Evolutionary conservation across 2,329 filamentous ascomycete species (phyloP).

Genomic region (Pseudocercospora vitis): DNA sequence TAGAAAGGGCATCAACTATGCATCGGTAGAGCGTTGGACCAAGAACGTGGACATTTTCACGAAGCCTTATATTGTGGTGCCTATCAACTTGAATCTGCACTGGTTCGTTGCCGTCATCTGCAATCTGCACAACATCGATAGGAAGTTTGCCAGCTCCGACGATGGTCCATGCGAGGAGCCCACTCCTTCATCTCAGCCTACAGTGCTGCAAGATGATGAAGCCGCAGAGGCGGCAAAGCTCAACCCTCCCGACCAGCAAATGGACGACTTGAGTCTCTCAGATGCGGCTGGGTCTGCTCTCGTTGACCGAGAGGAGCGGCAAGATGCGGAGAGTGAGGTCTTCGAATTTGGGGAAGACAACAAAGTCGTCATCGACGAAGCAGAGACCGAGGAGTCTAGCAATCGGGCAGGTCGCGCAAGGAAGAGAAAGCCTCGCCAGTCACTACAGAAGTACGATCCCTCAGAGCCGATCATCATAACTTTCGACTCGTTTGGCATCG

Average conservation of each 20-base stretch:
- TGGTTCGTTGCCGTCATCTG: conserved; percentile 97
- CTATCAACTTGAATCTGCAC: conserved; percentile 80
- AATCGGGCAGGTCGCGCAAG: conserved; percentile 14
- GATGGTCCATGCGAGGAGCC: conserved; percentile 7
- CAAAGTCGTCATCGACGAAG: conserved; percentile 4
- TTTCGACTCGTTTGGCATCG: conserved; percentile 75
- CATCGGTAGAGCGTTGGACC: conserved; percentile 85
- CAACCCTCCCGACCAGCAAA: conserved; percentile 2
- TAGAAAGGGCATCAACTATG: conserved; percentile 69
- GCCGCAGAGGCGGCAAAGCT: not conserved
- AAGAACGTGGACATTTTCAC: conserved; percentile 73
- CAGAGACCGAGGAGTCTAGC: not conserved
- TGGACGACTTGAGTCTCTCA: not conserved
- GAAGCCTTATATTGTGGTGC: conserved; percentile 87
- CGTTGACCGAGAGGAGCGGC: not conserved
- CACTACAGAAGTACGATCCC: conserved; percentile 36
- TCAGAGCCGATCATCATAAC: conserved; percentile 70
- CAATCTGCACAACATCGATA: conserved; percentile 64
- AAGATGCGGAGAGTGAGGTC: not conserved
- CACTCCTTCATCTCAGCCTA: not conserved
- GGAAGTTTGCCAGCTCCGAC: conserved; percentile 15
- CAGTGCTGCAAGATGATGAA: not conserved
- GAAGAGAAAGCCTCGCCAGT: conserved; percentile 25
- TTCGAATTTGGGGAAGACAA: conserved; percentile 22
- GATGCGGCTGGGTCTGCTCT: not conserved